phyloP scores from a whole-genome alignment of 2,329 filamentous ascomycete species.

The Pyricularia pennisetigena region DNA sequence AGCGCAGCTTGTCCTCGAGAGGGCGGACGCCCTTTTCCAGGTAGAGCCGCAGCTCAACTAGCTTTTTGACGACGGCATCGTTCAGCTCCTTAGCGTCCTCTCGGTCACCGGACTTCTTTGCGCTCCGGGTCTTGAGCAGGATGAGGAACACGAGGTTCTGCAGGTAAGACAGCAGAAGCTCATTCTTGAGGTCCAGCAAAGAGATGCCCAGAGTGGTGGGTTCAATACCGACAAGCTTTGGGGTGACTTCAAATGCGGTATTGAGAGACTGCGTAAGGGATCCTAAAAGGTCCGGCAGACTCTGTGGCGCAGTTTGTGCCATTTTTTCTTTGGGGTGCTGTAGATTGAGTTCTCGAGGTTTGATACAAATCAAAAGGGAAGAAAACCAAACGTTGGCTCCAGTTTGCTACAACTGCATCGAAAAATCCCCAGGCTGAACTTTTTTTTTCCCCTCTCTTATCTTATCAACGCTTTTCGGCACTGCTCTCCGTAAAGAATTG shows the following conservation, averaged over 20 bases:
- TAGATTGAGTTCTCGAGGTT: not conserved
- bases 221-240: conserved; percentile 51
- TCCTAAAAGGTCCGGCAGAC: conserved; percentile 37
- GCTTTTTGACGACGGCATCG: conserved; percentile 67
- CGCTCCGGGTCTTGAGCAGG: conserved; percentile 65
- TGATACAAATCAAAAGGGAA: not conserved
- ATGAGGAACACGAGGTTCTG: conserved; percentile 89
- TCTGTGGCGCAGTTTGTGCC: conserved; percentile 18
- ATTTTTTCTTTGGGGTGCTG: not conserved
- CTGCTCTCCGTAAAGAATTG: not conserved
- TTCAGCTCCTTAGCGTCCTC: conserved; percentile 33
- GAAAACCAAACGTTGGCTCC: not conserved
- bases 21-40: conserved; percentile 88
- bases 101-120: conserved; percentile 17
- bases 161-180: conserved; percentile 90
- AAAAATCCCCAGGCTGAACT: not conserved
- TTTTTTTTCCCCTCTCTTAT: conserved; percentile 5
- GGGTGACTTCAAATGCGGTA: conserved; percentile 57
- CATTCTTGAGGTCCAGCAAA: conserved; percentile 90
- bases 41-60: conserved; percentile 87
- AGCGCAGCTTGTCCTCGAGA: conserved; percentile 81
- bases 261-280: conserved; percentile 49
- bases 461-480: not conserved
- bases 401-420: not conserved
- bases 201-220: conserved; percentile 84